Percentiles rank a stretch among this genome's conserved stretches.
phyloP scores from a whole-genome alignment of 352 stramenopile species.

The Phytophthora capsici region DNA sequence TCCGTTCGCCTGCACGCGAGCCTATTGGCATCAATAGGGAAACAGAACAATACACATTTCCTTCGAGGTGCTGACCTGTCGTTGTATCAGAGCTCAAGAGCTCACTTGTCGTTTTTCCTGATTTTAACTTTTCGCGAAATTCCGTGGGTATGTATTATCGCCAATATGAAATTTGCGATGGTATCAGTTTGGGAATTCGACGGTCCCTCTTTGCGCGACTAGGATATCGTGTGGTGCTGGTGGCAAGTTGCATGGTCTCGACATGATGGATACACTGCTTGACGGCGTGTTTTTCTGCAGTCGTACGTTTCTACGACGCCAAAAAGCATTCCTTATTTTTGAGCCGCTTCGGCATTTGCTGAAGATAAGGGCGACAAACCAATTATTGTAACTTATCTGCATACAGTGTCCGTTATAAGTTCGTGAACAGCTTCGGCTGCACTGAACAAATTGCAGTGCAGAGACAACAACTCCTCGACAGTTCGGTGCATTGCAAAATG shows the following conservation, averaged over 20 bases:
- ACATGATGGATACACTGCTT: slow-evolving; percentile 34
- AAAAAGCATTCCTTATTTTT: not conserved
- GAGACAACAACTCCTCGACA: not conserved
- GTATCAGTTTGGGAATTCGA: no score
- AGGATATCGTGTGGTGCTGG: slow-evolving; percentile 24
- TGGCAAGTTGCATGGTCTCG: slow-evolving; percentile 22
- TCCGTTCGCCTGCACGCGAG: slow-evolving; percentile 10
- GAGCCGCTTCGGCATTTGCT: no score
- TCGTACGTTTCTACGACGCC: slow-evolving; percentile 13
- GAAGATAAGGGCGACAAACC: no score
- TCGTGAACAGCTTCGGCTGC: not conserved
- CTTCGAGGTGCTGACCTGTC: slow-evolving; percentile 10
- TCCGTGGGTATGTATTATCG: not conserved
- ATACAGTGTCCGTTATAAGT: no score
- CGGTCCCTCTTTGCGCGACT: no score
- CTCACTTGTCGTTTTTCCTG: slow-evolving; percentile 25
- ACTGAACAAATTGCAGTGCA: not conserved
- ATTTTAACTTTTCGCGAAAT: slow-evolving; percentile 9
- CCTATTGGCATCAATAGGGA: slow-evolving; percentile 1
- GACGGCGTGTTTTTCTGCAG: slow-evolving; percentile 36
- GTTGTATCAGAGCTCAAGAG: slow-evolving; percentile 26
- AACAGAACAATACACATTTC: slow-evolving; percentile 37
- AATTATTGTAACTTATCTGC: no score
- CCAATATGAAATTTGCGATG: not conserved
- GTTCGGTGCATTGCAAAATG: not conserved